Evolutionary conservation across 805 yeast genomes (phyloP).

Genomic region (Alloascoidea hylecoeti): DNA sequence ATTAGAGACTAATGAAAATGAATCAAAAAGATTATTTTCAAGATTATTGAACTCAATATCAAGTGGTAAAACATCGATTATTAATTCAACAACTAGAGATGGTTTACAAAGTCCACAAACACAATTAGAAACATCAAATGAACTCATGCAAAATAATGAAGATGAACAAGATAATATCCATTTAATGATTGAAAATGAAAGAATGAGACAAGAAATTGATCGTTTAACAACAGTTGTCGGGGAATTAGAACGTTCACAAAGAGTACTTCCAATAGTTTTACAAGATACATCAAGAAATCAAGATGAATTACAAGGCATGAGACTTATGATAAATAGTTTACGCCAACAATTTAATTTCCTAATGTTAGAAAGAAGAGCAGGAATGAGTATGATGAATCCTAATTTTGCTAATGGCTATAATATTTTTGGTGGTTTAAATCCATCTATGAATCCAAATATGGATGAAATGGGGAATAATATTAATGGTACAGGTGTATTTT

Average conservation of each 20-base stretch:
- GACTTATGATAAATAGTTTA: background rate
- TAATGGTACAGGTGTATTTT: too few species aligned
- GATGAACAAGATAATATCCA: background rate
- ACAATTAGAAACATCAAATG: too few species aligned
- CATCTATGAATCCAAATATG: too few species aligned
- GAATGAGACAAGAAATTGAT: background rate
- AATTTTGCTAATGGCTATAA: too few species aligned
- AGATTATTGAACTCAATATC: background rate
- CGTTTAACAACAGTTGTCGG: background rate
- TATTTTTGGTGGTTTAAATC: too few species aligned
- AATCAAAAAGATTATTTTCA: background rate
- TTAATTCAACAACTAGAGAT: background rate
- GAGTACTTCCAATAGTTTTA: background rate
- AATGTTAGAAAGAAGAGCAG: slow-evolving; percentile 1
- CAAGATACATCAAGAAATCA: slow-evolving; percentile 2
- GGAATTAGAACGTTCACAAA: slow-evolving; percentile 1
- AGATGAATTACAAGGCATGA: slow-evolving; percentile 1
- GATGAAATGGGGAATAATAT: too few species aligned
- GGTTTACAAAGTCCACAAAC: too few species aligned
- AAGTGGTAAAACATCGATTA: background rate
- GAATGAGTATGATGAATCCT: background rate
- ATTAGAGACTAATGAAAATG: background rate
- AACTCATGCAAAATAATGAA: too few species aligned
- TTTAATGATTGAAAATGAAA: background rate
- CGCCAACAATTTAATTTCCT: slow-evolving; percentile 1